These are phyloP conservation scores for Hygrophorus pudorinus DNA, from an alignment of 768 basidiomycete genomes.

Conservation along the genomic window DNA sequence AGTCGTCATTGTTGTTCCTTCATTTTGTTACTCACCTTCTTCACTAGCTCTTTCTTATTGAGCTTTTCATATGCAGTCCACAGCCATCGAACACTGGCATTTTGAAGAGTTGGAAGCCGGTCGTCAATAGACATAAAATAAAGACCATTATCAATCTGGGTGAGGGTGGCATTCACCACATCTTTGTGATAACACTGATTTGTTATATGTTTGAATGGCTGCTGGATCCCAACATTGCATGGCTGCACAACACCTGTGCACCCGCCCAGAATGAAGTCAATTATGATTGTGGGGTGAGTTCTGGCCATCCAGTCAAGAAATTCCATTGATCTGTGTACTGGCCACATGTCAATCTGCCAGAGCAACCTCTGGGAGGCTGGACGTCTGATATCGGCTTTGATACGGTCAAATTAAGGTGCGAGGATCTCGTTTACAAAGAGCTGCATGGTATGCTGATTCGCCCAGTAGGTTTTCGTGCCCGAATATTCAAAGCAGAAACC, in stretches of 20 bases:
- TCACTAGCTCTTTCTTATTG: constrained; percentile 1
- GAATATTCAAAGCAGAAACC: constrained; percentile 19
- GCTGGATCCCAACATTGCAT: constrained; percentile 24
- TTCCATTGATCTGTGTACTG: constrained; percentile 21
- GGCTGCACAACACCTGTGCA: too few species aligned
- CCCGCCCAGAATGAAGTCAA: constrained; percentile 18
- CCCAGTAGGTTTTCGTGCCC: constrained; percentile 18
- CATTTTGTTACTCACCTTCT: constrained; percentile 1
- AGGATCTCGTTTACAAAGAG: constrained; percentile 20
- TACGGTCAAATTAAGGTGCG: constrained; percentile 18
- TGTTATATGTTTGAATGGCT: constrained; percentile 24
- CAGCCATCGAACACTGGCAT: constrained; percentile 2
- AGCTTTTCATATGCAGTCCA: constrained; percentile 2
- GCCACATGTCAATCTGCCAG: constrained; percentile 23
- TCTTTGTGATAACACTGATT: constrained; percentile 11
- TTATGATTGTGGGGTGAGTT: constrained; percentile 18
- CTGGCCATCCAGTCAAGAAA: constrained; percentile 20
- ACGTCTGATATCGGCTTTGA: constrained; percentile 11
- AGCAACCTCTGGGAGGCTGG: constrained; percentile 15
- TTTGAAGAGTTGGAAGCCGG: background rate
- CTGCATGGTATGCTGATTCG: too few species aligned
- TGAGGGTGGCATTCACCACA: background rate
- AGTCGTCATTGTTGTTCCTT: background rate
- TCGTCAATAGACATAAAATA: background rate
- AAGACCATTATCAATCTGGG: background rate